phyloP scores from a whole-genome alignment of 1,284 basidiomycete species.

The Puccinia coronata region DNA sequence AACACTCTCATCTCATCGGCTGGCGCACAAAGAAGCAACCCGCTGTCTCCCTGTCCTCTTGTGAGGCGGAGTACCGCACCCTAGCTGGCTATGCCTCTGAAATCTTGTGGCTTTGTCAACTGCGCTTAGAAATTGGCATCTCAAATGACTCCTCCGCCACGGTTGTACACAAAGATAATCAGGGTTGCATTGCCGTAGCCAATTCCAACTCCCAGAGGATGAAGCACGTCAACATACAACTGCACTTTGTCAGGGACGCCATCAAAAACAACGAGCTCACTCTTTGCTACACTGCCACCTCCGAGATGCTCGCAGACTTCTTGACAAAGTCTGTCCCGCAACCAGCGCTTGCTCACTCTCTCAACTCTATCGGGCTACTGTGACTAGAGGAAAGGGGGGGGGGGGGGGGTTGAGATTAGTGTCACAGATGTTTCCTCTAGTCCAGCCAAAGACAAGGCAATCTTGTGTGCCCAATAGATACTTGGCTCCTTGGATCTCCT shows the following conservation, averaged over 20 bases:
- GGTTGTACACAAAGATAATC: background rate
- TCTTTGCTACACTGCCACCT: background rate
- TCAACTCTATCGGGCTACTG: too few species aligned
- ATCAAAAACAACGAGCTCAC: background rate
- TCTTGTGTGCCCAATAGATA: too few species aligned
- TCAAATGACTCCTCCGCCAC: background rate
- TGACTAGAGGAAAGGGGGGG: too few species aligned
- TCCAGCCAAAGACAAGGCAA: too few species aligned
- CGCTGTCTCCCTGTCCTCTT: background rate
- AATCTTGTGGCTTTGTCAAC: background rate
- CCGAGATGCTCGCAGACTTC: background rate
- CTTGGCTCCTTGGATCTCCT: too few species aligned
- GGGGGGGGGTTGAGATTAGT: too few species aligned
- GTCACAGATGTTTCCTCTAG: too few species aligned
- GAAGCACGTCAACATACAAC: background rate
- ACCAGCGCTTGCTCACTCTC: too few species aligned
- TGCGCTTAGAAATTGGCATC: background rate
- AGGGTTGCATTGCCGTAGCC: background rate
- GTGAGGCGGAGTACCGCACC: background rate
- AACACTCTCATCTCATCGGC: background rate
- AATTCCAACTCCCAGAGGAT: background rate
- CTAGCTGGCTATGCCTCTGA: background rate
- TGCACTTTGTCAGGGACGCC: background rate
- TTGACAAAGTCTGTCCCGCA: too few species aligned
- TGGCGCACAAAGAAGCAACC: slow-evolving; percentile 30